phyloP scores from a whole-genome alignment of 106 monocot genomes.

The Xerophyta viscosa region DNA sequence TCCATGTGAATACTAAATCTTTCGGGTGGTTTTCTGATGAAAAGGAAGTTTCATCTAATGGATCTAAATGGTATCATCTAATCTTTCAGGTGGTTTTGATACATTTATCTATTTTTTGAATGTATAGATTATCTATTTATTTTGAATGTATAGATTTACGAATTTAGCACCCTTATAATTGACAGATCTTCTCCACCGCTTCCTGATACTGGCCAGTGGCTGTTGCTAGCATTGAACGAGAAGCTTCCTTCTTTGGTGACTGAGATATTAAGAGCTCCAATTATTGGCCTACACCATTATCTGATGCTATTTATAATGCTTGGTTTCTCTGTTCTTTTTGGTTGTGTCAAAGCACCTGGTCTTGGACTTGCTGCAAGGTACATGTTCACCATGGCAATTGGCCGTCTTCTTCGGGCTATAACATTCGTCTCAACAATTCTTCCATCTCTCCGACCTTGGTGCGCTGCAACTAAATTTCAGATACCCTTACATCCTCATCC shows the following conservation, averaged over 20 bases:
- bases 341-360: constrained; percentile 80
- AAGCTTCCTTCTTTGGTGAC: constrained; percentile 64
- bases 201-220: constrained; percentile 97
- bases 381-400: constrained; percentile 96
- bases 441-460: constrained; percentile 91
- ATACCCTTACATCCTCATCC: constrained; percentile 86
- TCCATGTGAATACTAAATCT: too few relatives aligned
- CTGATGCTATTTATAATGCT: constrained; percentile 92
- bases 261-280: constrained; percentile 67
- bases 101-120: too few relatives aligned
- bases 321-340: constrained; percentile 85
- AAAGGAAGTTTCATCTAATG: too few relatives aligned
- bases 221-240: constrained; percentile 82
- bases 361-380: constrained; percentile 88
- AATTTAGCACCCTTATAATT: constrained; percentile 7
- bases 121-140: neutral
- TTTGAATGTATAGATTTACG: too few relatives aligned
- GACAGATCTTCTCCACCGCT: constrained; percentile 81
- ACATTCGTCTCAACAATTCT: constrained; percentile 94
- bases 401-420: constrained; percentile 73
- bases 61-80: too few relatives aligned
- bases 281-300: constrained; percentile 88
- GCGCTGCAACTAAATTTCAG: constrained; percentile 49
- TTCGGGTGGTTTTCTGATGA: too few relatives aligned
- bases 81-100: too few relatives aligned